These are phyloP conservation scores for Auxenochlorella pyrenoidosa DNA, from an alignment of 139 green algal species.

Conservation along the genomic window DNA sequence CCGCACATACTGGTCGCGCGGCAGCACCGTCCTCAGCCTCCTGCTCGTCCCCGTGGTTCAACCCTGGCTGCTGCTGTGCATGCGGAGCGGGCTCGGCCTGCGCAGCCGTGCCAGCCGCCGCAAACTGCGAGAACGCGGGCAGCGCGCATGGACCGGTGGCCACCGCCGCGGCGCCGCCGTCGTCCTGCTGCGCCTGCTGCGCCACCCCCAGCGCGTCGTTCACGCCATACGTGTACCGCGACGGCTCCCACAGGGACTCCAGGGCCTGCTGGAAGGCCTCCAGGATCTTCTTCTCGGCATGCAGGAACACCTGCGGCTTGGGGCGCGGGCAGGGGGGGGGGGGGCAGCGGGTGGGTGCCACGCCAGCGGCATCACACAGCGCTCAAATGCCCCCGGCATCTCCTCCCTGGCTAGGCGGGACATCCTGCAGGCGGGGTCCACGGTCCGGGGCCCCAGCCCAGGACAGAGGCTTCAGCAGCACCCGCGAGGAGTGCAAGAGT, in stretches of 20 bases:
- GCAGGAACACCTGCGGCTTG: constrained; percentile 16
- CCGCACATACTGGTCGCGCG: neutral
- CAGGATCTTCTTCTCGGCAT: constrained; percentile 57
- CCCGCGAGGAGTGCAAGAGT: too few species aligned
- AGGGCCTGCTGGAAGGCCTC: constrained; percentile 66
- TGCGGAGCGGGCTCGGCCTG: neutral
- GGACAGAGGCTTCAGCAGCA: too few species aligned
- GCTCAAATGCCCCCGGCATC: too few species aligned
- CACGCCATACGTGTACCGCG: constrained; percentile 70
- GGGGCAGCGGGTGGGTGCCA: neutral
- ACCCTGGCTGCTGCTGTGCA: neutral
- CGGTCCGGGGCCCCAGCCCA: too few species aligned
- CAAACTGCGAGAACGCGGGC: constrained; percentile 9
- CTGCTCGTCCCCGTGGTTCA: constrained; percentile 11
- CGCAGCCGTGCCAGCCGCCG: neutral
- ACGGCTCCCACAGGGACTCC: constrained; percentile 57
- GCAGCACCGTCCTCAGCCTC: neutral
- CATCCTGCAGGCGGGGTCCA: too few species aligned
- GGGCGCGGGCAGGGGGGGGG: too few species aligned
- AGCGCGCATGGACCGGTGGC: neutral
- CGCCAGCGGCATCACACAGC: too few species aligned
- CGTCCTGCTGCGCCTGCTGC: neutral
- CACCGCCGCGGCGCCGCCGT: neutral
- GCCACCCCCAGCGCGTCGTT: constrained; percentile 34
- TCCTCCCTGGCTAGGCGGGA: too few species aligned